Evolutionary conservation across 1,284 basidiomycete species (phyloP), one percentile per base, ranked within the genome.

Genomic region (Leccinum griseonigrum): DNA sequence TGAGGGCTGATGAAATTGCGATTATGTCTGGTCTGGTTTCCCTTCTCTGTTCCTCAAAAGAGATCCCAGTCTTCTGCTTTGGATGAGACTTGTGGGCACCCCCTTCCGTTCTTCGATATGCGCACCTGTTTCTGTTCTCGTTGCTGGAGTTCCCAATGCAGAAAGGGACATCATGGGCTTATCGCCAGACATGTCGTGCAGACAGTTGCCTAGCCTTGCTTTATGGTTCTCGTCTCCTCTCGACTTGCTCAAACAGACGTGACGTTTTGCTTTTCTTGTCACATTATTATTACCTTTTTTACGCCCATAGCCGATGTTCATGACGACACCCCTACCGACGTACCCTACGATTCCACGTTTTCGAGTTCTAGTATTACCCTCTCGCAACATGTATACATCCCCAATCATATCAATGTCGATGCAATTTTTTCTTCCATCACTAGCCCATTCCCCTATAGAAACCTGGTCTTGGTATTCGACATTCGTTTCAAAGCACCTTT

Each of bases 311-410:
- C 28, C 11, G 26, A 63, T 26, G n/a, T 43, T 54, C 38, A 32
- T n/a, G 40, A 61, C 16, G 22, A 46, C 18, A 18, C 58, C 50
- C 63, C 8, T 52, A n/a, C 26, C 46, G 16, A 40, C 46, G 46
- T 46, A 63, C 18, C 62, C n/a, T 66, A 63, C 34, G 26, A 51
- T n/a, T 46, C 18, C 36, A 26, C 26, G 9, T 65, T 59, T 46
- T 46, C 11, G 18, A 46, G 18, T 4, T 46, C 43, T 46, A 46
- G 43, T 46, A 46, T 18, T 46, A 46, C 43, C 43, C 43, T 46
- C 43, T 46, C 43, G 43, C 43, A 46, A 46, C 43, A 46, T 46
- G 43, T 46, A 43, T 54, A 36, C 51, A 64, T 46, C n/a, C 32
- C 18, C 43, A 46, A 46, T 11, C 43, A 46, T 46, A 18, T 46